phyloP scores from a whole-genome alignment of 2,329 filamentous ascomycete species.

The Pseudogymnoascus sp. region DNA sequence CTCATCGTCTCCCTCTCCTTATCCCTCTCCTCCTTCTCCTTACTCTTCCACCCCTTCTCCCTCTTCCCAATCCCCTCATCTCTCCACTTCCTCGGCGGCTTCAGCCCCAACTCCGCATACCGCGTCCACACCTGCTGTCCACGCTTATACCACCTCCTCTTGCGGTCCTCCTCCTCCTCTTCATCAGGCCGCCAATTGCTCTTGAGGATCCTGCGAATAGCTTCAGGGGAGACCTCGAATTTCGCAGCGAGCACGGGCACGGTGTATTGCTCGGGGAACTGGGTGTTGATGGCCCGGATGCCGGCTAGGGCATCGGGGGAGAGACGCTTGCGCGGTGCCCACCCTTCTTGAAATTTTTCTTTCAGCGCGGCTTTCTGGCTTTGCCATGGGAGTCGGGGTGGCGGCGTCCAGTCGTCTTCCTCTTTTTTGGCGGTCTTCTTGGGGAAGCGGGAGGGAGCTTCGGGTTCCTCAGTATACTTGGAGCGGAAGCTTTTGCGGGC shows the following conservation, averaged over 20 bases:
- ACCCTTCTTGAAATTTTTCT: constrained; percentile 72
- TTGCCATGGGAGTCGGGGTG: constrained; percentile 53
- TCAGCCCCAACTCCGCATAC: constrained; percentile 52
- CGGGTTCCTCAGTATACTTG: neutral
- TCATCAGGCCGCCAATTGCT: constrained; percentile 61
- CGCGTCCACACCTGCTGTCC: constrained; percentile 52
- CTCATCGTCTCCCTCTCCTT: neutral
- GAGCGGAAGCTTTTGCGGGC: neutral
- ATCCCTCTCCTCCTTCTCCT: constrained; percentile 9
- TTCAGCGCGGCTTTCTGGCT: constrained; percentile 66
- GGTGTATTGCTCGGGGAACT: constrained; percentile 70
- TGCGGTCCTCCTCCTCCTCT: constrained; percentile 48
- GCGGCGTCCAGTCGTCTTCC: constrained; percentile 15
- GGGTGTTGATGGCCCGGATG: constrained; percentile 71
- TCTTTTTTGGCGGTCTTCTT: neutral
- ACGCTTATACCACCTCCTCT: constrained; percentile 53
- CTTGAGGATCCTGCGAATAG: constrained; percentile 76
- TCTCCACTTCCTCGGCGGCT: constrained; percentile 54
- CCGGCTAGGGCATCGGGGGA: constrained; percentile 90
- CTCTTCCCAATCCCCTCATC: constrained; percentile 27
- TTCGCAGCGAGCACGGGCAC: constrained; percentile 64
- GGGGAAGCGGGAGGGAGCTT: neutral
- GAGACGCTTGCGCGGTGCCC: constrained; percentile 75
- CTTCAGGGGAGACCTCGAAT: constrained; percentile 83
- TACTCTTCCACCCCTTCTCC: constrained; percentile 8